Evolutionary conservation across 352 stramenopile genomes (phyloP).

Genomic region (Pythium dissimile): DNA sequence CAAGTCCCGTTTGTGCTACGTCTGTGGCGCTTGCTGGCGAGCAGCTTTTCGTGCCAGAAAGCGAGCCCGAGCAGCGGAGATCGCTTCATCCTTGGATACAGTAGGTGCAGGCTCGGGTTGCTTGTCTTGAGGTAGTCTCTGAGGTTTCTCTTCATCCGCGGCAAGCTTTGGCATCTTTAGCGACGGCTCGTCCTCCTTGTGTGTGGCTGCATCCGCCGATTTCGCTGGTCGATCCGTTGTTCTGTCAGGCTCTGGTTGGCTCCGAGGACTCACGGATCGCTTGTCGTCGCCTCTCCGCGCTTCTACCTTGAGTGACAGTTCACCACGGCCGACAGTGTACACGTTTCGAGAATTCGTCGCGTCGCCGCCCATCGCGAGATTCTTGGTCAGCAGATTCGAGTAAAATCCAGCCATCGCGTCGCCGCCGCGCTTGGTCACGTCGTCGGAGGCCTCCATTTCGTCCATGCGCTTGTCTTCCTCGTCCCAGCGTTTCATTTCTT

Average conservation of each 20-base stretch:
- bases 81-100: conserved; percentile 65
- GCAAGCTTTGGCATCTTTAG: too few species aligned
- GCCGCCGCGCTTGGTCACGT: conserved; percentile 70
- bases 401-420: conserved; percentile 88
- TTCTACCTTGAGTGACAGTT: too few species aligned
- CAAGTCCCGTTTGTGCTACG: not conserved
- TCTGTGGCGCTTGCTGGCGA: conserved; percentile 14
- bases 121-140: not conserved
- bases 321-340: conserved; percentile 59
- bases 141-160: not conserved
- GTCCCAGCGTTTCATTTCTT: conserved; percentile 89
- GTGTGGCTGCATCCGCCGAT: not conserved
- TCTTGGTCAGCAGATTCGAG: conserved; percentile 89
- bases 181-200: not conserved
- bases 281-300: not conserved
- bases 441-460: conserved; percentile 57
- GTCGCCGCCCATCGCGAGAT: conserved; percentile 86
- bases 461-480: conserved; percentile 67
- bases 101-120: not conserved
- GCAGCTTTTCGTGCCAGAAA: conserved; percentile 86
- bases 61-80: conserved; percentile 70
- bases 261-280: too few species aligned
- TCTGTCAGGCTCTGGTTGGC: too few species aligned
- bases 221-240: not conserved
- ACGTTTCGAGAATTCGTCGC: conserved; percentile 67